phyloP scores from a whole-genome alignment of 73 alveolate species.

The Paramecium primaurelia region DNA sequence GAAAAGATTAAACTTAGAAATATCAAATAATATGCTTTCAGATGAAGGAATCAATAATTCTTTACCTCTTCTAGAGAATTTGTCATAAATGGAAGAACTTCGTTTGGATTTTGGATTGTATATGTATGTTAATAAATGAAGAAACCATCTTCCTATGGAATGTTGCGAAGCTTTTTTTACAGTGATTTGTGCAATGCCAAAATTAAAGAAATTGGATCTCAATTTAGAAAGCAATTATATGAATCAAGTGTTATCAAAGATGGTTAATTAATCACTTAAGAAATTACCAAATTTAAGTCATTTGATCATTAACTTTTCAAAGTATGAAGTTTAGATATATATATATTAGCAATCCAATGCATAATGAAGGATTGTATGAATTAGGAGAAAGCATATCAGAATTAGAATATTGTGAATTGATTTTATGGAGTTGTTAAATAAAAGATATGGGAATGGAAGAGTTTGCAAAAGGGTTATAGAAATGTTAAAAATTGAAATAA shows the following conservation, averaged over 20 bases:
- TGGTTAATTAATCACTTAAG: neutral
- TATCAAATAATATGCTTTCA: conserved; percentile 3
- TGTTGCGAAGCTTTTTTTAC: conserved; percentile 26
- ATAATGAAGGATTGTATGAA: conserved; percentile 19
- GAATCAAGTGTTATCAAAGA: neutral
- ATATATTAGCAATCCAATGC: neutral
- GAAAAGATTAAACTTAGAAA: neutral
- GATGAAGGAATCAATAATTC: conserved; percentile 18
- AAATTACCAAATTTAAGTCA: neutral
- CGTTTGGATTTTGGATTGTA: conserved; percentile 37
- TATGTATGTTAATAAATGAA: neutral
- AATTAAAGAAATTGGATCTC: neutral
- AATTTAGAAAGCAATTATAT: conserved; percentile 40
- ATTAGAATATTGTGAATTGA: neutral
- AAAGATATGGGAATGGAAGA: conserved; percentile 33
- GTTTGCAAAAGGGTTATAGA: neutral
- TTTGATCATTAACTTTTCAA: conserved; percentile 18
- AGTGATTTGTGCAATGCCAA: neutral
- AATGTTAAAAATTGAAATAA: neutral
- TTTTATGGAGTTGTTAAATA: conserved; percentile 18
- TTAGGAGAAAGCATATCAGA: neutral
- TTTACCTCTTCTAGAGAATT: neutral
- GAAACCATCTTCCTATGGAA: conserved; percentile 28
- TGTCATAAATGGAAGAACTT: neutral
- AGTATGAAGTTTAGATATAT: neutral